Evolutionary conservation across 2,329 filamentous ascomycete species (phyloP).

Genomic region (Parastagonospora nodorum): DNA sequence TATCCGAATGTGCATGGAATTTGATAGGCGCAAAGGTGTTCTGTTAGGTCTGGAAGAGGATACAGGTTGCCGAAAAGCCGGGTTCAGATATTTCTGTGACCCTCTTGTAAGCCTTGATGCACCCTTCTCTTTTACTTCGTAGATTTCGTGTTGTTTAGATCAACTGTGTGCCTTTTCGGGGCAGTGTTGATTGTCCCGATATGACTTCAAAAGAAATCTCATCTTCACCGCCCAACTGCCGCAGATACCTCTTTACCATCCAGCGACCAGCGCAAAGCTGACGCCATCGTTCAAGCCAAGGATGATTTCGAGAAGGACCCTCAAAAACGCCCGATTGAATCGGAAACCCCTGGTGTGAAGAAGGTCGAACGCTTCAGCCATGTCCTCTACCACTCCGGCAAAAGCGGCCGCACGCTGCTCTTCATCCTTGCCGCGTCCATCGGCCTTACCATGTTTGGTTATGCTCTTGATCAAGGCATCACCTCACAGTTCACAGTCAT

Average conservation of each 20-base stretch:
- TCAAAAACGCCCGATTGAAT: conserved; percentile 6
- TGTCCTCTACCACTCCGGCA: conserved; percentile 27
- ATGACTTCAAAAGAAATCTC: neutral
- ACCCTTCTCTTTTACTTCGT: too few relatives aligned
- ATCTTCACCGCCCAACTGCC: too few relatives aligned
- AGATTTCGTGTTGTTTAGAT: too few relatives aligned
- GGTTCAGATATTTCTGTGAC: too few relatives aligned
- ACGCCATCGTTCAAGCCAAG: conserved; percentile 1
- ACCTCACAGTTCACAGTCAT: conserved; percentile 25
- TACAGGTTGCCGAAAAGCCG: too few relatives aligned
- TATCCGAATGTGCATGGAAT: too few relatives aligned
- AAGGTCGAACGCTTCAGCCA: conserved; percentile 36
- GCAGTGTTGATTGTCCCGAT: too few relatives aligned
- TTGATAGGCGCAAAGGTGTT: too few relatives aligned
- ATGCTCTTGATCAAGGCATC: conserved; percentile 26
- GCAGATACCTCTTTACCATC: neutral
- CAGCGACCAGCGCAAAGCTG: neutral
- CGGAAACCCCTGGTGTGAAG: conserved; percentile 13
- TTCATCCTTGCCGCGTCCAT: conserved; percentile 25
- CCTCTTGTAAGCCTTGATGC: too few relatives aligned
- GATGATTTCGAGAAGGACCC: conserved; percentile 1
- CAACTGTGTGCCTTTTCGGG: too few relatives aligned
- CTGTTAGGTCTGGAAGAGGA: too few relatives aligned
- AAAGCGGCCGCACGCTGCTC: conserved; percentile 20
- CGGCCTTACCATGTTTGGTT: conserved; percentile 37